Conservation (phyloP, 192 early-diverging fungal species). For the Backusella circina region DNA sequence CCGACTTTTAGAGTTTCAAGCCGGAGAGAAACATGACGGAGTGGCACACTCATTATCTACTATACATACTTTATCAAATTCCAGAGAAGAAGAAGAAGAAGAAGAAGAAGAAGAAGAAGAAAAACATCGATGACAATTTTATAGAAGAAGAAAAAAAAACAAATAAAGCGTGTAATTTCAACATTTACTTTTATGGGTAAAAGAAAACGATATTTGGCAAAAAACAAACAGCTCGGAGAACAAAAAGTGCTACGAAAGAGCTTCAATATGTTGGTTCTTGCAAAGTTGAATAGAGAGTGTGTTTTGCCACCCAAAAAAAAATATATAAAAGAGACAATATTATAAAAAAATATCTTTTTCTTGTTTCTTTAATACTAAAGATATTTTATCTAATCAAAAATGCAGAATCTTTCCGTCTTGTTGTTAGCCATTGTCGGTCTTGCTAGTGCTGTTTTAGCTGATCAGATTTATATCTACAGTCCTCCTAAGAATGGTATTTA, state of each 20-base stretch:
- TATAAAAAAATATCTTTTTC: neutral
- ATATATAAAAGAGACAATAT: neutral
- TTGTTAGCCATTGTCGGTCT: neutral
- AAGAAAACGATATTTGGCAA: neutral
- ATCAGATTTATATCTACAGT: neutral
- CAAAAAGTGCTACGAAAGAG: neutral
- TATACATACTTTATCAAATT: neutral
- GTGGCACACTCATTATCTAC: neutral
- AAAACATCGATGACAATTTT: neutral
- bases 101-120: neutral
- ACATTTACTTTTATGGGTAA: neutral
- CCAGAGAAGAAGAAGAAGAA: neutral
- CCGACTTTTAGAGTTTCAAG: neutral
- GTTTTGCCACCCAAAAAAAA: neutral
- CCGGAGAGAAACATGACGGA: neutral
- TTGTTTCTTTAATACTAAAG: neutral
- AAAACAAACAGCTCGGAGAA: neutral
- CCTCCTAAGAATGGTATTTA: neutral
- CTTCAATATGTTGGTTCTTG: neutral
- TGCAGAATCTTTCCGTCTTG: neutral
- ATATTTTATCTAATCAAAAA: neutral
- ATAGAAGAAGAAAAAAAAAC: neutral
- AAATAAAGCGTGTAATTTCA: neutral
- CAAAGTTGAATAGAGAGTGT: neutral
- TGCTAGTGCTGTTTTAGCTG: neutral